Conservation (phyloP, 2,329 filamentous ascomycete genomes). For the Geosmithia putterillii region DNA sequence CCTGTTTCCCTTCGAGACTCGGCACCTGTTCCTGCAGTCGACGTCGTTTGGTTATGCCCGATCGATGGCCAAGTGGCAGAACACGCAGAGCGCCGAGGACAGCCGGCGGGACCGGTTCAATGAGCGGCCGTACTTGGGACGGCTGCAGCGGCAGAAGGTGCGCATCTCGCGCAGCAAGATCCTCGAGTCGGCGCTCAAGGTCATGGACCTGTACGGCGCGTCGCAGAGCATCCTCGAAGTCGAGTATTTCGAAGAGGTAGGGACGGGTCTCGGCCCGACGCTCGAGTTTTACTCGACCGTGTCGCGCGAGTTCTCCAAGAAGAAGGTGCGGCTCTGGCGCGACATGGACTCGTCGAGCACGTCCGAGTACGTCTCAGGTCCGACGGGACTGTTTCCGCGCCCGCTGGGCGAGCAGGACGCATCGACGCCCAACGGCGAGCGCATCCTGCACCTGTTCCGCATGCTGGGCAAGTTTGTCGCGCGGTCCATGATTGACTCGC, state of each 20-base stretch:
- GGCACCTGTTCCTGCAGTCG: slow-evolving; percentile 92
- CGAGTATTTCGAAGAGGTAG: slow-evolving; percentile 97
- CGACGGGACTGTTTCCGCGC: slow-evolving; percentile 78
- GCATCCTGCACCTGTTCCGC: slow-evolving; percentile 78
- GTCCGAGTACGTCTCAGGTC: slow-evolving; percentile 75
- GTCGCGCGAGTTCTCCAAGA: slow-evolving; percentile 93
- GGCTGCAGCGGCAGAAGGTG: slow-evolving; percentile 94
- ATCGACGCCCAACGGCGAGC: slow-evolving; percentile 66
- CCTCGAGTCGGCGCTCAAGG: slow-evolving; percentile 90
- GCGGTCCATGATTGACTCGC: slow-evolving; percentile 93
- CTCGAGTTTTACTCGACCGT: slow-evolving; percentile 97
- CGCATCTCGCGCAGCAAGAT: slow-evolving; percentile 91
- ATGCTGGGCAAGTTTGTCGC: slow-evolving; percentile 95
- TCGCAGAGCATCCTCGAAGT: slow-evolving; percentile 93
- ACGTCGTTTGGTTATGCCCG: slow-evolving; percentile 96
- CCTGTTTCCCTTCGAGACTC: slow-evolving; percentile 94
- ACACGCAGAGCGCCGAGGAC: slow-evolving; percentile 71
- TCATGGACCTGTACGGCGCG: slow-evolving; percentile 97
- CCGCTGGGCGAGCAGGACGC: slow-evolving; percentile 75
- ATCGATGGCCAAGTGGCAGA: slow-evolving; percentile 97
- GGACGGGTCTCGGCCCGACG: slow-evolving; percentile 88
- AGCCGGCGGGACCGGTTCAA: slow-evolving; percentile 74
- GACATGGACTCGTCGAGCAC: slow-evolving; percentile 66
- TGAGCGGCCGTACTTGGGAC: slow-evolving; percentile 80
- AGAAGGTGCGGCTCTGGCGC: slow-evolving; percentile 93